Evolutionary conservation across 768 basidiomycete species (phyloP), one percentile per base, ranked within the genome.

Genomic region (Auriscalpium vulgare): DNA sequence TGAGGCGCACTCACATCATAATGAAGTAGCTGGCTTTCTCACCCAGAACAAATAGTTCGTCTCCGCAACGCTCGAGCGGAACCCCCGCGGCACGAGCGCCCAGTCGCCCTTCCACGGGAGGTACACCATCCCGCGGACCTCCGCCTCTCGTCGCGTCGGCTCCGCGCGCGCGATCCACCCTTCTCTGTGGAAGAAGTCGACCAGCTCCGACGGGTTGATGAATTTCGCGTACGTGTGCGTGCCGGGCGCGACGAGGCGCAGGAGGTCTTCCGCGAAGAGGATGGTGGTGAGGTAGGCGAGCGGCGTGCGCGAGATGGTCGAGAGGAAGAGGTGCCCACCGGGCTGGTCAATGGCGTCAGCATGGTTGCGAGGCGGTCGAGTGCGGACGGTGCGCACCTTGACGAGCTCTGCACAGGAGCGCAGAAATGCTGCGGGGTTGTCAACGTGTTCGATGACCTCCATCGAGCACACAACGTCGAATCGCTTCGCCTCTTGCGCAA

Each of bases 391-490:
- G 48, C 80, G 44, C 59, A 93, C 95, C 75, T 97, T 98, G 62
- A 95, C 82, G 35, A 98, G 79, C 56, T 86, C 78, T 0, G 88
- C 88, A 61, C 93, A 88, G 40, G 86, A 83, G 34, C 80, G 75
- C 50, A 99, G 77, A 69, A 99, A 99, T 8, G 78, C 77, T 7
- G 82, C 76, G 1, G 97, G 95, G 65, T 95, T 87, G 67, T 97
- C 90, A 51, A 99, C 97, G 66, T 99, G 97, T 72, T 99, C 97
- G 35, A 99, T 67, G 8, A 99, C 95, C 69, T 99, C 97, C 91
- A 98, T 91, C 10, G 94, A 89, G 67, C 93, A 97, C 13, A 99
- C 94, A 17, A 94, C 80, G 67, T 98, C 95, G 66, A 87, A 98
- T 51, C 81, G 81, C 62, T 77, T 78, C 13, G 79, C 68, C 5